Base-by-base conservation (phyloP, 73 alveolate genomes). In the Effrenium voratum region DNA sequence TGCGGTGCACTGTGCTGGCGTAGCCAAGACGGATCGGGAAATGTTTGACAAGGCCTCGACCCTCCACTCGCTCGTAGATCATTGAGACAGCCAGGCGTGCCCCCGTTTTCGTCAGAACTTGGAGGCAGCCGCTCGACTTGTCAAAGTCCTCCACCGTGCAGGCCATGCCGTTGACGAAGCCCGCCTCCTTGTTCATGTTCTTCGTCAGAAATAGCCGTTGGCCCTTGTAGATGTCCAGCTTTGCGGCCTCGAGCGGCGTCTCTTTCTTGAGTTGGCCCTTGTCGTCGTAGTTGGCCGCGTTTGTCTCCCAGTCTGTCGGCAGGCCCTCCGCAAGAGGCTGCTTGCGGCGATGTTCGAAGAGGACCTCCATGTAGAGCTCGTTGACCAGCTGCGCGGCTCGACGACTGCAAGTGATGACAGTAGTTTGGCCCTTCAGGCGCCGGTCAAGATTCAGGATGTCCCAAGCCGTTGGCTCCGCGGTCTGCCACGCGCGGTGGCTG, bases 231-330 rank as follows among this genome's bases (percentile, higher is more conserved):
- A n/a, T n/a, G n/a, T n/a, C n/a, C 60, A 40, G 63, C 26, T 45
- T 77, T 41, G 41, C 30, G 87, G 15, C 28, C n/a, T n/a, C n/a
- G 60, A 77, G 10, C 22, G 87, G 87, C 34, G 63, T 5, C 41
- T 34, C 24, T 6, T 34, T 30, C 44, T 70, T 30, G 81, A 34
- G n/a, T n/a, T n/a, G n/a, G n/a, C n/a, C n/a, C 40, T n/a, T 30
- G 47, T 36, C 30, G 49, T 70, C 87, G 87, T 43, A 77, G 87
- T 77, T 77, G 63, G 32, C 87, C 87, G 87, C 43, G 26, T 40
- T 77, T 26, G 63, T 34, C 59, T 45, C 87, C 87, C 87, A 77
- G 87, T 77, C 87, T 59, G 41, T 59, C 43, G 30, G 40, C 26
- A 77, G 43, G 43, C 10, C 41, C n/a, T n/a, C n/a, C 26, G 63